Evolutionary conservation across 768 basidiomycete genomes (phyloP).

Genomic region (Auricularia heimuer): DNA sequence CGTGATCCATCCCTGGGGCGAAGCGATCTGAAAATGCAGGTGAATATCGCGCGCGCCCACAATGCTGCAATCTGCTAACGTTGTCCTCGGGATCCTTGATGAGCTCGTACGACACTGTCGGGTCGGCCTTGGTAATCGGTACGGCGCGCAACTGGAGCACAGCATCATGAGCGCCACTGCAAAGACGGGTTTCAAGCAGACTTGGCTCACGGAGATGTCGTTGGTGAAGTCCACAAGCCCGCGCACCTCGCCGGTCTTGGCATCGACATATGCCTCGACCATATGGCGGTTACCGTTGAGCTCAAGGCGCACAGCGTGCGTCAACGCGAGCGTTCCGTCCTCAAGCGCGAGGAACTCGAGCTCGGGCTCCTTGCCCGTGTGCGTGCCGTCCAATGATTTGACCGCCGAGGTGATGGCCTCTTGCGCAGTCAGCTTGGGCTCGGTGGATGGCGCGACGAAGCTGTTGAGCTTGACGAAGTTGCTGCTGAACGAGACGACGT

Average conservation of each 20-base stretch:
- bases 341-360: not conserved
- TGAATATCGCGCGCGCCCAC: conserved; percentile 8
- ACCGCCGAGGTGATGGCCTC: not conserved
- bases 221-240: conserved; percentile 24
- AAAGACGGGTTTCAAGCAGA: not conserved
- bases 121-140: not conserved
- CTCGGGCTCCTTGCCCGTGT: conserved; percentile 2
- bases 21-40: conserved; percentile 14
- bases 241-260: conserved; percentile 10
- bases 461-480: not conserved
- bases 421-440: not conserved
- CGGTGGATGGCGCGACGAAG: not conserved
- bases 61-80: too few relatives aligned
- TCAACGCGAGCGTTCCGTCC: conserved; percentile 4
- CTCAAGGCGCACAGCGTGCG: not conserved
- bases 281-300: not conserved
- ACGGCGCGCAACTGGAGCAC: conserved; percentile 22
- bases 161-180: not conserved
- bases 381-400: not conserved
- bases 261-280: conserved; percentile 10
- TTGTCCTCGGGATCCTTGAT: conserved; percentile 12
- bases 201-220: conserved; percentile 28
- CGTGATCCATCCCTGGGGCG: conserved; percentile 32
- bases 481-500: not conserved
- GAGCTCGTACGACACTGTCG: not conserved